Base-by-base conservation (phyloP, 345 rosid species). In the Pelargonium nanum region DNA sequence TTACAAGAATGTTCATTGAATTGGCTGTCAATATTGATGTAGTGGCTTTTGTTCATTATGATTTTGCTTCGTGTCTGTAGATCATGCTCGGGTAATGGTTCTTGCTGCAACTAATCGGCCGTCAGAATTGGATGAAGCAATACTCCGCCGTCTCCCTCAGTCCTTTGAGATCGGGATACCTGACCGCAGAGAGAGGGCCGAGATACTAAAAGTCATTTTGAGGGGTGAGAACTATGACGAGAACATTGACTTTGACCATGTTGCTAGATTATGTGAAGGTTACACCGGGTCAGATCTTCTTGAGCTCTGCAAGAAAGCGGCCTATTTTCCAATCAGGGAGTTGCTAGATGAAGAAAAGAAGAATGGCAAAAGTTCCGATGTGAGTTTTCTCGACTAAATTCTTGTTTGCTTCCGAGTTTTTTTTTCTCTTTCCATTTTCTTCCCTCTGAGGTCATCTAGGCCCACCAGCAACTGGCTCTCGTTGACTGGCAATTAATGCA, bases 31-130 rank as follows among this genome's bases (percentile, higher is more conserved):
- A 40, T 40, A 40, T 40, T 12, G 48, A 12, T 40, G 48, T 9
- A 6, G 10, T 40, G 15, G 16, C 16, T 6, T 40, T 2, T 40
- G 48, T 40, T 40, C 16, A 9, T 40, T 6, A 62, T 66, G 19
- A 22, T 52, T 69, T 19, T 22, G n/a, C 50, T 22, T 61, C 71
- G 56, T 66, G 60, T 63, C 12, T 58, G 25, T 66, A 93, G 99
- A 85, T 70, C 79, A 83, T 77, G 99, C 99, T 30, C 80, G 83
- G 65, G 99, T 93, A 52, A 89, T 89, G 97, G 97, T 93, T 68
- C 97, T 93, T 71, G 96, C 94, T 57, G 99, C 99, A 50, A 93
- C 99, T 1, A 93, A 93, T 79, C 86, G 94, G 54, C 97, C 99
- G 8, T 93, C 97, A 53, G 99, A 89, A 74, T 97, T 89, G 55